Evolutionary conservation across 192 early-diverging fungal genomes (phyloP).

Genomic region (Podila epigama): DNA sequence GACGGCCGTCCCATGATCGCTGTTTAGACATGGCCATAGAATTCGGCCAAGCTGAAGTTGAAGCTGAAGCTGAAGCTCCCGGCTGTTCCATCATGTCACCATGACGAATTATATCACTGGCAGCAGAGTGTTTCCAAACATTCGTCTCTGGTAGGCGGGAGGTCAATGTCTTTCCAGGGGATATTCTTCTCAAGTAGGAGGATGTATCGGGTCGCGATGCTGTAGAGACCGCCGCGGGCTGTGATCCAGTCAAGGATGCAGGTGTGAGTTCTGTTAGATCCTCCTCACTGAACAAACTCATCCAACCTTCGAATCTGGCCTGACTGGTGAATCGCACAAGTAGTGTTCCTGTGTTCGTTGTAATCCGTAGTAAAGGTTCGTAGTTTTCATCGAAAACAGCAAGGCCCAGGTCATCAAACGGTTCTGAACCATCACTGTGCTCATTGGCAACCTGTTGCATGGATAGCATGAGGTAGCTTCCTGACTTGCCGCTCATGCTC

Average conservation of each 20-base stretch:
- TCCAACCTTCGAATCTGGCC: conserved; percentile 15
- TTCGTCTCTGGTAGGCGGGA: too few relatives aligned
- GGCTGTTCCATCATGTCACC: neutral
- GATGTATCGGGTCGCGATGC: neutral
- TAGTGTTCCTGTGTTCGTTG: conserved; percentile 3
- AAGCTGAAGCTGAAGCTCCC: too few relatives aligned
- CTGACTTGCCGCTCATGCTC: conserved; percentile 10
- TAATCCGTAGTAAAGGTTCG: conserved; percentile 5
- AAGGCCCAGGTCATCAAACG: neutral
- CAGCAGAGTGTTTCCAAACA: too few relatives aligned
- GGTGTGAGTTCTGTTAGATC: conserved; percentile 6
- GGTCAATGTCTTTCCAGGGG: too few relatives aligned
- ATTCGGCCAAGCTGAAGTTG: neutral
- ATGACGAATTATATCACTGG: too few relatives aligned
- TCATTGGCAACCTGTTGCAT: conserved; percentile 14
- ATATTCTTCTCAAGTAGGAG: neutral
- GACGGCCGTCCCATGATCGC: neutral
- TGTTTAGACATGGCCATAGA: too few relatives aligned
- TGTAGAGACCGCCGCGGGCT: neutral
- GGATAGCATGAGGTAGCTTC: conserved; percentile 30
- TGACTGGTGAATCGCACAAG: conserved; percentile 20
- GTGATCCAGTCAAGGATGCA: neutral
- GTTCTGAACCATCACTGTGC: neutral
- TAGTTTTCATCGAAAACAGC: neutral
- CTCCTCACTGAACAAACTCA: conserved; percentile 20